Conservation (phyloP, 805 yeast genomes). For the Tetrapisispora nanseiensis region DNA sequence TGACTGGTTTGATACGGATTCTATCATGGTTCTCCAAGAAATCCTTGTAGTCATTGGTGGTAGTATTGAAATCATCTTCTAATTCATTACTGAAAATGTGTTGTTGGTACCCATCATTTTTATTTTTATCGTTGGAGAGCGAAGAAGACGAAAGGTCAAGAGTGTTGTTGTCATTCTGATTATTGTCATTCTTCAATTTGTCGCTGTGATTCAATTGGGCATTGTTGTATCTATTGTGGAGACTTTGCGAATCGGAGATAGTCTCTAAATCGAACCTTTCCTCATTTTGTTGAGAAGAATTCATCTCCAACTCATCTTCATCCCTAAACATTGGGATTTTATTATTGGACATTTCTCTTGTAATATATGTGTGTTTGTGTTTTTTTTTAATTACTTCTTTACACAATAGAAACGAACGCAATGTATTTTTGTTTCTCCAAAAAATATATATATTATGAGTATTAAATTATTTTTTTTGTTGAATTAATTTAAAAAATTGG, state of each 20-base stretch:
- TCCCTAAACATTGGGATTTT: constrained; percentile 6
- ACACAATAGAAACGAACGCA: too few relatives aligned
- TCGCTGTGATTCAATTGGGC: background rate
- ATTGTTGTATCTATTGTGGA: background rate
- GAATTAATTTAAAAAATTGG: too few relatives aligned
- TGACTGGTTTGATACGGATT: constrained; percentile 29
- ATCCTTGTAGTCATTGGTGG: constrained; percentile 5
- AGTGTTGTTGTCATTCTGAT: background rate
- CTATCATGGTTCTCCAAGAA: constrained; percentile 11
- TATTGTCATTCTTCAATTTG: background rate
- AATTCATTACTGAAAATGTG: background rate
- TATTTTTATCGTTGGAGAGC: background rate
- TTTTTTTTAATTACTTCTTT: too few relatives aligned
- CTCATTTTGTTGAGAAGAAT: background rate
- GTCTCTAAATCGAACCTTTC: background rate
- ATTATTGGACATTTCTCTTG: background rate
- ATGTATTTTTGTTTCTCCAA: too few relatives aligned
- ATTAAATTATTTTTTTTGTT: too few relatives aligned
- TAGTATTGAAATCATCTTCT: background rate
- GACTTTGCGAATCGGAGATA: background rate
- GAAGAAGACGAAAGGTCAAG: background rate
- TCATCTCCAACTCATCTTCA: constrained; percentile 1
- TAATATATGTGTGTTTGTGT: too few relatives aligned
- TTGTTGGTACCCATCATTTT: background rate
- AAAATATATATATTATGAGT: too few relatives aligned